Evolutionary conservation across 1,284 basidiomycete genomes (phyloP), one percentile per base, ranked within the genome.

Genomic region (Sporisorium exsertum): DNA sequence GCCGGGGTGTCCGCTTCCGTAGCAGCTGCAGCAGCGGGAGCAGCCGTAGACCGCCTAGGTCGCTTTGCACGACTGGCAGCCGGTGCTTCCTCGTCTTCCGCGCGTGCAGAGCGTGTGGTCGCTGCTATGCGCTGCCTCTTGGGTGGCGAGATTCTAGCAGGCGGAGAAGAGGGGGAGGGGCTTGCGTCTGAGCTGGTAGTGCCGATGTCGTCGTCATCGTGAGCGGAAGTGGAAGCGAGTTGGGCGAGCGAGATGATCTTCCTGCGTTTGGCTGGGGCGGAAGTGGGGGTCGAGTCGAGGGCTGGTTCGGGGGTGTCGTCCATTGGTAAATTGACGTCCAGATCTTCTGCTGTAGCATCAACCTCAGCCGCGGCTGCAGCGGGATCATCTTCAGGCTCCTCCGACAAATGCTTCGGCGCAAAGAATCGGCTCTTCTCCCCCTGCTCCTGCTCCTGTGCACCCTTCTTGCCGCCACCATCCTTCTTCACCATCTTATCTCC

Each of bases 191-290:
- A 61, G 29, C 49, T 53, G 18, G 20, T 20, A 29, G 22, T 37
- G 32, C 52, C 58, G 26, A 57, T 64, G 8, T 58, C 63, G 37
- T 45, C 58, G 26, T 59, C 67, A 7, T 60, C 59, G 6, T 53
- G 47, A 4, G 22, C 61, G 8, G 64, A 52, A 2, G 45, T 62
- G 32, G 66, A 65, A 22, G 72, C 67, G 8, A 75, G 67, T 18
- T 75, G 72, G 29, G 72, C 72, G 5, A 72, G 59, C 20, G 72
- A 76, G 72, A 74, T 62, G 60, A 78, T 72, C 46, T 72, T 70
- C 49, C 64, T 69, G 22, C 72, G 49, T 40, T 76, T 75, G n/a
- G 24, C 40, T 24, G 65, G 65, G 12, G 71, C 61, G 1, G 53
- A 65, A 5, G 45, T 24, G n/a, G 51, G 50, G 1, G 42, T 37